Evolutionary conservation across 2,329 filamentous ascomycete genomes (phyloP), one percentile per base, ranked within the genome.

Genomic region (Colletotrichum orbiculare): DNA sequence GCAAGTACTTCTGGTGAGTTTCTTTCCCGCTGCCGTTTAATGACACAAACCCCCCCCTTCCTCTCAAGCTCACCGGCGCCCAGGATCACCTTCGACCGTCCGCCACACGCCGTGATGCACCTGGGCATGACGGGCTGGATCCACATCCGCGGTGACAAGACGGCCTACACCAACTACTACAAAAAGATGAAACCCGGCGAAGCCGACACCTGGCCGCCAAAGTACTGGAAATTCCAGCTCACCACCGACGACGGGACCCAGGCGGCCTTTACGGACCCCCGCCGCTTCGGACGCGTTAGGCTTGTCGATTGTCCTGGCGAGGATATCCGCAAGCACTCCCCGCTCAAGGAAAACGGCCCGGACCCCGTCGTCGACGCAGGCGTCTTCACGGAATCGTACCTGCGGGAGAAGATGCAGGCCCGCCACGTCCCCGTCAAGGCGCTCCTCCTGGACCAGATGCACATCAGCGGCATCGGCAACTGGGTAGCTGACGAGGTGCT

Each of bases 401-500:
- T 99, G 15, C 79, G 77, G n/a, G 77, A 83, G 60, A 91, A 93
- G 76, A 83, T 97, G 81, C 82, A 79, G 54, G 87, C 85, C 62
- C 94, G 95, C 59, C 92, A 88, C 71, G 92, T 97, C 0, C 94
- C 95, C 0, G 86, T 98, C 69, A 98, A 98, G 76, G 92, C 94
- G 0, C 82, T 97, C 17, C 81, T 99, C 11, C 83, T 98, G 4
- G 93, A 98, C 74, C 96, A 99, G 77, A 85, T 88, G 15, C 91
- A 91, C 74, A 91, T 98, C 67, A 96, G 92, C 72, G 96, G 96
- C 8, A 92, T 99, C 67, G 96, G 96, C 0, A 98, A 98, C 74
- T 99, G 95, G 95, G 95, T 99, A 58, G 94, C 91, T 1, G 96
- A 99, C 74, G 96, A 99, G 76, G 90, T 97, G 7, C 82, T 99